Percentiles rank a stretch among this genome's conserved stretches.
phyloP scores from a whole-genome alignment of 106 monocot species.

The Platanthera zijinensis region DNA sequence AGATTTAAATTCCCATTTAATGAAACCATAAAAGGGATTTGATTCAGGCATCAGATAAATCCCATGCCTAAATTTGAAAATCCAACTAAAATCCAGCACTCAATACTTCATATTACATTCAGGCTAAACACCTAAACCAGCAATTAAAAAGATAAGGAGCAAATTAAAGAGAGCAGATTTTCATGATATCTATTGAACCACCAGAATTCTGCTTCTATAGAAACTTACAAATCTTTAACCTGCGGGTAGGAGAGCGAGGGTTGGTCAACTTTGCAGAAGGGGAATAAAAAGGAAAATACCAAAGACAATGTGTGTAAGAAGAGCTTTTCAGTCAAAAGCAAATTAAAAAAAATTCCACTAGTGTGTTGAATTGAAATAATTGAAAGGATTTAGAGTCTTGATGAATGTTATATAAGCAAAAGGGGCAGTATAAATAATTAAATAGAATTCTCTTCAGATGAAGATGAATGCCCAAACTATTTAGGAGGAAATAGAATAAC shows the following conservation, averaged over 20 bases:
- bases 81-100: neutral
- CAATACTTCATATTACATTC: neutral
- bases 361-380: neutral
- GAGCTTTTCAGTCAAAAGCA: neutral
- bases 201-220: neutral
- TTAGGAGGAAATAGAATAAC: no score
- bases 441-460: no score
- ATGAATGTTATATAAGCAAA: neutral
- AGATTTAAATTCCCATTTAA: neutral
- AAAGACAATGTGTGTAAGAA: neutral
- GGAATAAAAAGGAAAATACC: no score
- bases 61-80: neutral
- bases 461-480: no score
- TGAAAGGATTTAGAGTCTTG: neutral
- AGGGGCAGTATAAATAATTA: no score
- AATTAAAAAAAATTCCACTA: neutral
- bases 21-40: no score
- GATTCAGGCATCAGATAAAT: neutral
- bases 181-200: neutral
- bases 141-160: neutral
- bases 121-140: neutral
- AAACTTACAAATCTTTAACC: neutral
- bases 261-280: no score
- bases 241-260: no score
- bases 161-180: constrained; percentile 1